phyloP scores from a whole-genome alignment of 225 moss, liverwort and hornwort species.

The Ulota crispa region DNA sequence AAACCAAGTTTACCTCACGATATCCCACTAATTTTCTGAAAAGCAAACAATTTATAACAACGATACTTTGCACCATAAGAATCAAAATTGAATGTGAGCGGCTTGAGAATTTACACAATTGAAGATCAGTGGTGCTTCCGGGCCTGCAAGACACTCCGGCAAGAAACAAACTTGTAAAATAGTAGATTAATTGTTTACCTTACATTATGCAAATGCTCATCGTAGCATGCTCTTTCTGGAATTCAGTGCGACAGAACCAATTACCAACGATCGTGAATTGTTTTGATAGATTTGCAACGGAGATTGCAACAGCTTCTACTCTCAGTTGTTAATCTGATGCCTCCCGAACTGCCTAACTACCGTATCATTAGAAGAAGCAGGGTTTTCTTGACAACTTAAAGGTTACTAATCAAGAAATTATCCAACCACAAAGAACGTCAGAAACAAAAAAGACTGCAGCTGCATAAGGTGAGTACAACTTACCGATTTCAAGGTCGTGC shows the following conservation, averaged over 20 bases:
- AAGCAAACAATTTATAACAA: not conserved
- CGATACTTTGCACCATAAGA: not conserved
- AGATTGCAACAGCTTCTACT: not conserved
- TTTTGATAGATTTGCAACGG: not conserved
- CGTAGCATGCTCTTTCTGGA: not conserved
- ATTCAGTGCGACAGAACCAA: not conserved
- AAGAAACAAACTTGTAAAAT: slow-evolving; percentile 3
- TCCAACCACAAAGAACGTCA: not conserved
- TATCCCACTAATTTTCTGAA: not conserved
- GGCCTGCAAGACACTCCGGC: slow-evolving; percentile 44
- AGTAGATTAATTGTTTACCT: not conserved
- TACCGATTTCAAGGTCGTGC: slow-evolving; percentile 46
- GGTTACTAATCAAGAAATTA: not conserved
- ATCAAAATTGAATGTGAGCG: not conserved
- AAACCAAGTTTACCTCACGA: not conserved
- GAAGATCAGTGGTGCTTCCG: slow-evolving; percentile 72
- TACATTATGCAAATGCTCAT: not conserved
- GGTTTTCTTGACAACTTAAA: not conserved
- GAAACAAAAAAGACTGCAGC: not conserved
- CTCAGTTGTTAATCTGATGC: not conserved
- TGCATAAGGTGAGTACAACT: not conserved
- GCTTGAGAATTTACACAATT: slow-evolving; percentile 62
- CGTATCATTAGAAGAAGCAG: not conserved
- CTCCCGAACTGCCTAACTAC: not conserved
- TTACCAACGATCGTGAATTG: not conserved